These are phyloP conservation scores for Eragrostis nindensis DNA, from an alignment of 176 grass and related monocot species.

Conservation along the genomic window DNA sequence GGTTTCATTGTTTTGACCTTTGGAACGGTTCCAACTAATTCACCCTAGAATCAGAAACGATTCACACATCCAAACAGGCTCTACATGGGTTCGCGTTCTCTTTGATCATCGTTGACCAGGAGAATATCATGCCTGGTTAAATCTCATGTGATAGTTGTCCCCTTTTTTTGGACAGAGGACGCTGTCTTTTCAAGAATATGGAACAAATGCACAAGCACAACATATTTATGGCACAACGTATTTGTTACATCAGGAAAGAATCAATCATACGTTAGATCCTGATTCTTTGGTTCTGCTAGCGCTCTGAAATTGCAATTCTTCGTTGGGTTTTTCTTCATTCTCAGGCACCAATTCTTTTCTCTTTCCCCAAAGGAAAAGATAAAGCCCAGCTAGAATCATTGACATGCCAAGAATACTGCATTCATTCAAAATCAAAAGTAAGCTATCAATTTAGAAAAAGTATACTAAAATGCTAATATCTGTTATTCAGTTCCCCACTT, in stretches of 20 bases:
- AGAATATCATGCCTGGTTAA: no score
- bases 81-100: no score
- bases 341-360: slow-evolving; percentile 24
- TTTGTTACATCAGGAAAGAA: neutral
- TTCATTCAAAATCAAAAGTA: slow-evolving; percentile 5
- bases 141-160: no score
- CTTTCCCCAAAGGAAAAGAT: slow-evolving; percentile 50
- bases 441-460: neutral
- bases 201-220: neutral
- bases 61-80: no score
- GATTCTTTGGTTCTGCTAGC: slow-evolving; percentile 8
- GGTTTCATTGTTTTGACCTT: no score
- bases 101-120: no score
- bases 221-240: neutral
- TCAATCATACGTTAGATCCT: slow-evolving; percentile 22
- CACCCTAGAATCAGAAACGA: no score
- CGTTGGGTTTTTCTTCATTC: neutral
- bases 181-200: no score
- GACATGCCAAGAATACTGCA: slow-evolving; percentile 53
- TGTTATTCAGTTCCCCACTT: neutral
- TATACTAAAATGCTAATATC: neutral
- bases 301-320: neutral
- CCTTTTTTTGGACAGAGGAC: no score
- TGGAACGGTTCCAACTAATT: no score
- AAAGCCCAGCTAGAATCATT: slow-evolving; percentile 50